Conservation (phyloP, 2,329 filamentous ascomycete genomes). For the Monosporascus sp. region DNA sequence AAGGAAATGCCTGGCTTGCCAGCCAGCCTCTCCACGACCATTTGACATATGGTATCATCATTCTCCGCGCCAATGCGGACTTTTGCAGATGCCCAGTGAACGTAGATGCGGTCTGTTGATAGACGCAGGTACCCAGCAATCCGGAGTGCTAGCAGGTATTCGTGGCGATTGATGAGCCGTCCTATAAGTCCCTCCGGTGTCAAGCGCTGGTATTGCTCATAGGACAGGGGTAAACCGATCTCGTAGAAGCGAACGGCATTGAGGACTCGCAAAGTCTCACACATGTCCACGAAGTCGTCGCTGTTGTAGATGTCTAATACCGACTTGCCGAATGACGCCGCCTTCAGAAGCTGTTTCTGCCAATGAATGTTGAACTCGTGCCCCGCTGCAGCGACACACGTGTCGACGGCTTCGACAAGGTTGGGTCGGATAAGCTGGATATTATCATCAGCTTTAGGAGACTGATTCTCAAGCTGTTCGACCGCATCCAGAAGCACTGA, state of each 20-base stretch:
- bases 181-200: constrained; percentile 85
- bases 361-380: constrained; percentile 86
- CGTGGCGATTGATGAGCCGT: constrained; percentile 79
- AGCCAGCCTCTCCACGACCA: constrained; percentile 80
- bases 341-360: constrained; percentile 95
- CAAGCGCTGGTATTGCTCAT: constrained; percentile 87
- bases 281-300: constrained; percentile 98
- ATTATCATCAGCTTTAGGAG: constrained; percentile 94
- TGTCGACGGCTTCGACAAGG: constrained; percentile 88
- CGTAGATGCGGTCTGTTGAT: constrained; percentile 84
- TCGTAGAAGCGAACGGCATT: constrained; percentile 91
- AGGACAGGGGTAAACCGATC: constrained; percentile 82
- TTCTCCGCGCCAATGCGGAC: constrained; percentile 79
- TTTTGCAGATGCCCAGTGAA: constrained; percentile 95
- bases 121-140: constrained; percentile 83
- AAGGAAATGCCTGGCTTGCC: constrained; percentile 93
- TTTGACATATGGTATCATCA: constrained; percentile 79
- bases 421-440: constrained; percentile 88
- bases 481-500: constrained; percentile 93
- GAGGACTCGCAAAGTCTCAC: constrained; percentile 84
- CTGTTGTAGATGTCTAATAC: constrained; percentile 96
- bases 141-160: constrained; percentile 85
- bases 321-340: constrained; percentile 95
- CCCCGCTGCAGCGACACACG: constrained; percentile 87
- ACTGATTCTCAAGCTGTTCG: constrained; percentile 85